Evolutionary conservation across 129 eudicot genomes (phyloP), one percentile per base, ranked within the genome.

Genomic region (Rutidosis leptorrhynchoides): DNA sequence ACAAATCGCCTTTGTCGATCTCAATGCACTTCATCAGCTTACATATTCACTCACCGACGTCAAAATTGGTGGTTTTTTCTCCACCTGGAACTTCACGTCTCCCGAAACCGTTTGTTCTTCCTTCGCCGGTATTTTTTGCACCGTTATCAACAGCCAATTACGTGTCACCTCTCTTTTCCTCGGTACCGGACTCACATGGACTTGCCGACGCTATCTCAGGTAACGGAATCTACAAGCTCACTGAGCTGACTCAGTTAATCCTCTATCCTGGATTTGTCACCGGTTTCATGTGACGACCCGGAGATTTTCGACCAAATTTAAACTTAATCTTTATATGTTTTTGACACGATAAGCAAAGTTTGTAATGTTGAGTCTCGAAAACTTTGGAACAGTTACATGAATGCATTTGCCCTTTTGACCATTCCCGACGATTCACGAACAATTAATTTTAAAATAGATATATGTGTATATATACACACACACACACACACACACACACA

Each of bases 171-270:
- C 83, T 9, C 88, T 89, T 33, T 71, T 81, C 0, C 90, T 89
- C 60, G 96, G 96, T 54, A 85, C 88, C 16, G 95, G 95, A 53
- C 78, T 85, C 96, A 3, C 86, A 83, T 2, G 95, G 90, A 43
- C 81, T 89, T 26, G 81, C 95, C 65, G 96, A 95, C 28, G 35
- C 85, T 7, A 79, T 89, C 55, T 67, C 87, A 5, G 70, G 9
- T 2, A 27, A 64, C 0, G 67, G 84, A 53, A 52, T 89, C 16
- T 52, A 82, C 32, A 30, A 78, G 0, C 90, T 89, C 67, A 68
- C 95, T 1, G 71, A 77, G 70, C 53, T 89, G n/a, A 83, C 87
- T 11, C 96, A 89, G 70, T 78, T 89, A 43, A 71, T 89, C 35
- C 86, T 89, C 37, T 78, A 62, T 73, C 74, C 90, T 40, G 96